These are phyloP conservation scores for Fusarium musae DNA, from an alignment of 2,329 filamentous ascomycete species.

Conservation along the genomic window DNA sequence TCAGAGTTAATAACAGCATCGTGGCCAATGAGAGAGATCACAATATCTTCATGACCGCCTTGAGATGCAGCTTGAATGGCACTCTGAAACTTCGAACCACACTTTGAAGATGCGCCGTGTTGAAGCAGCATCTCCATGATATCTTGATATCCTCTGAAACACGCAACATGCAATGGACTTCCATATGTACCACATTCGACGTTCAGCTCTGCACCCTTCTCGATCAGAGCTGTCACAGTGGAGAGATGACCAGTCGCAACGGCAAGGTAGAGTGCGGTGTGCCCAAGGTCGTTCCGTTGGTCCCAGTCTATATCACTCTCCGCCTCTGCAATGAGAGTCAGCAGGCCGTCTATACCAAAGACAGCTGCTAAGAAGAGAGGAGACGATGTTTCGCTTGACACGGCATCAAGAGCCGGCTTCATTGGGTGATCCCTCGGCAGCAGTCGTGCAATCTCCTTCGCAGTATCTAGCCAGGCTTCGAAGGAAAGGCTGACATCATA, in stretches of 20 bases:
- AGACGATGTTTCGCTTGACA: not conserved
- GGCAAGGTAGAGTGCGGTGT: constrained; percentile 5
- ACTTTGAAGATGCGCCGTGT: not conserved
- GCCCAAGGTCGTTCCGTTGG: not conserved
- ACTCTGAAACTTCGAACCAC: not conserved
- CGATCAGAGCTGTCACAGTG: not conserved
- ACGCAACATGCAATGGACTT: not conserved
- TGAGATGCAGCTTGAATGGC: not conserved
- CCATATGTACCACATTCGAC: not conserved
- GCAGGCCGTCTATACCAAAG: not conserved
- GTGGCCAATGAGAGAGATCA: not conserved
- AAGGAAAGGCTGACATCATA: not conserved
- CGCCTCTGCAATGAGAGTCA: not conserved
- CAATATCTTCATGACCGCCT: not conserved
- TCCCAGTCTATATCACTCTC: not conserved
- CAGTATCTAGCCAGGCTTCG: not conserved
- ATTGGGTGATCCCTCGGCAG: not conserved
- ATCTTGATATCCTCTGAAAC: not conserved
- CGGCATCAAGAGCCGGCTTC: not conserved
- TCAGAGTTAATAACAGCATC: not conserved
- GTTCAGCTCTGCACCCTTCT: not conserved
- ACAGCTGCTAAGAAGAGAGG: not conserved
- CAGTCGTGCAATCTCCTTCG: not conserved
- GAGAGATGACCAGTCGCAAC: not conserved
- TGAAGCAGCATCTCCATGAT: not conserved